Base-by-base conservation (phyloP, 1,139 yeast genomes). In the Eremothecium coryli region DNA sequence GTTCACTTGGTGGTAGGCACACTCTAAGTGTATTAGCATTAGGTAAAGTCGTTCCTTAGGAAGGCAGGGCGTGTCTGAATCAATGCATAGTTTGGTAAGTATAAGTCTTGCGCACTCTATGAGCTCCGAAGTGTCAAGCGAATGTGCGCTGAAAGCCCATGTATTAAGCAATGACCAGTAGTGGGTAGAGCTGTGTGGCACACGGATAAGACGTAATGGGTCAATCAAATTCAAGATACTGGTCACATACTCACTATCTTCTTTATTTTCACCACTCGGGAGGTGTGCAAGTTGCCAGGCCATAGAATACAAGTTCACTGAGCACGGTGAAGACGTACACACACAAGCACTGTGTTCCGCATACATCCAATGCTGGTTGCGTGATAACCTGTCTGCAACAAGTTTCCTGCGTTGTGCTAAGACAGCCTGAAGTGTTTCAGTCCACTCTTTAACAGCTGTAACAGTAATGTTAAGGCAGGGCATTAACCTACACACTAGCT, bases 1-100 rank as follows among this genome's bases (percentile, higher is more conserved):
- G 53, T 88, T 86, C 2, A 85, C 85, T 46, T 74, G 73, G 51
- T 81, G 77, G 56, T 90, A 90, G 29, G 82, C 72, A 49, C 82
- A 82, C 43, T 94, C 71, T 3, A 54, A 32, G 11, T 56, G 51
- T 23, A 54, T 39, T 26, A 55, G 29, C 25, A 55, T 33, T 17
- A 55, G 40, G 12, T 48, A 37, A 13, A 55, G 36, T 27, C 48
- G 39, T 33, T 51, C 49, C 16, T 45, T 49, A 3, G 21, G 22
- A 8, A 46, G 30, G 8, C 49, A 41, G 9, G 29, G 26, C 4
- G 41, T 16, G 10, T 41, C 39, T 2, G 53, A 44, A 18, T 41
- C 42, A 2, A 25, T 28, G 10, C 54, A 42, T 16, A 53, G 35
- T 18, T 40, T 42, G 22, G 38, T 32, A 18, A 55, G 34, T 13